phyloP scores from a whole-genome alignment of 345 rosid genomes.

The Hypericum androsaemum region DNA sequence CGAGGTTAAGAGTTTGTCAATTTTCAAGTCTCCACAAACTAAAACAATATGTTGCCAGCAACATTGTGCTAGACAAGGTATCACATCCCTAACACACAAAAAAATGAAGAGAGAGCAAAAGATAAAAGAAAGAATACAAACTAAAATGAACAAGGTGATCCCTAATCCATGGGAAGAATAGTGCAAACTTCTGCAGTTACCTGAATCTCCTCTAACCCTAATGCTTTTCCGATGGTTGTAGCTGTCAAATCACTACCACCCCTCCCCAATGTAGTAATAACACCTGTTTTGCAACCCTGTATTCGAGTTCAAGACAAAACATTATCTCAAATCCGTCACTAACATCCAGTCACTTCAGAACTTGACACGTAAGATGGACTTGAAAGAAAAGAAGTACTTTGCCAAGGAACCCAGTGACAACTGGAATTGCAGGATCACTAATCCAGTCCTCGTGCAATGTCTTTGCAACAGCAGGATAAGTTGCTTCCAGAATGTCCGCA shows the following conservation, averaged over 20 bases:
- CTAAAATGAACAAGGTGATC: too few species aligned
- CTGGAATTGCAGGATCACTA: conserved; percentile 75
- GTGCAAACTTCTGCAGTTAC: conserved; percentile 24
- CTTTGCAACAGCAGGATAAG: conserved; percentile 93
- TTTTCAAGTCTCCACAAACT: neutral
- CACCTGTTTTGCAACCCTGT: conserved; percentile 93
- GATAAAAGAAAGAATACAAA: too few species aligned
- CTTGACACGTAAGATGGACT: neutral
- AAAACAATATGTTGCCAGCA: neutral
- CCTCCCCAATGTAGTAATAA: conserved; percentile 86
- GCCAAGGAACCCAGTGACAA: conserved; percentile 97
- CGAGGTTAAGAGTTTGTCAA: neutral
- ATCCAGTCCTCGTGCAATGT: conserved; percentile 71
- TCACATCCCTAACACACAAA: too few species aligned
- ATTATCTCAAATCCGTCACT: too few species aligned
- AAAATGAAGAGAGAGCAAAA: too few species aligned
- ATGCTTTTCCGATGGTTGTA: conserved; percentile 92
- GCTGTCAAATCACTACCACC: conserved; percentile 99
- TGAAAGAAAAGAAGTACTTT: conserved; percentile 41
- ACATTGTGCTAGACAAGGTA: too few species aligned
- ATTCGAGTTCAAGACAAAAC: conserved; percentile 7
- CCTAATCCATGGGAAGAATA: neutral
- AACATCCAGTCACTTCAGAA: conserved; percentile 9
- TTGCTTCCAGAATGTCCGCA: conserved; percentile 93
- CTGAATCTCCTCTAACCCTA: conserved; percentile 95